phyloP scores from a whole-genome alignment of 1,284 basidiomycete genomes.

The Hemileia vastatrix region DNA sequence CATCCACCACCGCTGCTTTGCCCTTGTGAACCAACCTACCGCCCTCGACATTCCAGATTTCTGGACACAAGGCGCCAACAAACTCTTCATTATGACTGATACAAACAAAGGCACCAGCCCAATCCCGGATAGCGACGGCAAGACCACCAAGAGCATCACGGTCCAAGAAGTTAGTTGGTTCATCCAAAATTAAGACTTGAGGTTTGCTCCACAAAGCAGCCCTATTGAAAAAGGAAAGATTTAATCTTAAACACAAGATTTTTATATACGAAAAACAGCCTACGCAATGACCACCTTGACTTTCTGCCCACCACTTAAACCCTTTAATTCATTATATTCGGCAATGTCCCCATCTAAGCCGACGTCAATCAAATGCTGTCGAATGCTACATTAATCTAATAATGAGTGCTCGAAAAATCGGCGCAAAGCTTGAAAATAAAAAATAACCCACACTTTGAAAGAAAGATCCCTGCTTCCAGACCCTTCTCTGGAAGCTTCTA shows the following conservation, averaged over 20 bases:
- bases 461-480: constrained; percentile 56
- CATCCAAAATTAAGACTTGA: constrained; percentile 52
- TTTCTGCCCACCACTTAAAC: constrained; percentile 62
- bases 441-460: constrained; percentile 33
- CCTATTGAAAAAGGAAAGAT: background rate
- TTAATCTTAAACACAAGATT: background rate
- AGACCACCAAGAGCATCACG: constrained; percentile 69
- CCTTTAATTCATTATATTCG: constrained; percentile 90
- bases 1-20: constrained; percentile 68
- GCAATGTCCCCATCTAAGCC: constrained; percentile 95
- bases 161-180: constrained; percentile 90
- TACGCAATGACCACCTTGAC: constrained; percentile 86
- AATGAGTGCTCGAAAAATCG: constrained; percentile 43
- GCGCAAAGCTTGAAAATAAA: background rate
- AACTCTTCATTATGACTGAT: constrained; percentile 73
- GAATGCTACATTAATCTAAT: constrained; percentile 53
- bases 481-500: constrained; percentile 83
- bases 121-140: constrained; percentile 90
- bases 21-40: constrained; percentile 78
- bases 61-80: constrained; percentile 42
- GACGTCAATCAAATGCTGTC: constrained; percentile 53
- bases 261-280: background rate
- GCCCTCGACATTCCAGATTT: constrained; percentile 56
- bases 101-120: constrained; percentile 92
- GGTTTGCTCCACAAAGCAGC: constrained; percentile 92